A percentile compares a stretch with the other conserved stretches of the same genome.
Conservation (phyloP, 139 green algal genomes). For the Tetraselmis striata region DNA sequence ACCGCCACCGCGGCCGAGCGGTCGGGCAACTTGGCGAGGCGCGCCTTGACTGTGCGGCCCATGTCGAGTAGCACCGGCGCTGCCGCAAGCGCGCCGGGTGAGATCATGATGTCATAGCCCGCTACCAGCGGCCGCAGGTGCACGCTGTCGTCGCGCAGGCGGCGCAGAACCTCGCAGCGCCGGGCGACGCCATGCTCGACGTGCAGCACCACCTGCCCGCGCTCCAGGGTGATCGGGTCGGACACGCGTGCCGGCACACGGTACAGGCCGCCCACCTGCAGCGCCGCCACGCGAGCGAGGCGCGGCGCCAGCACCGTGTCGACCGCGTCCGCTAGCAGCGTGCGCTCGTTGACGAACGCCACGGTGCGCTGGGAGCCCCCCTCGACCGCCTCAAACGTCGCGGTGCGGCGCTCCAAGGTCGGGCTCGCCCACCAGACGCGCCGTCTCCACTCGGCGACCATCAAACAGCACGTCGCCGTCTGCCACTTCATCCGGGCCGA, state of each 20-base stretch:
- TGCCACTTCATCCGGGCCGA: not conserved
- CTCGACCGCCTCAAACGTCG: not conserved
- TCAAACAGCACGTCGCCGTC: not conserved
- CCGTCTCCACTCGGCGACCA: not conserved
- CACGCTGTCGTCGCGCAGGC: not conserved
- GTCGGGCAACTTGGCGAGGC: not conserved
- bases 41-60: not conserved
- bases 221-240: not conserved
- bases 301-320: not conserved
- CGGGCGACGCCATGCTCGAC: not conserved
- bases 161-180: not conserved
- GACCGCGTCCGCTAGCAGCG: not conserved
- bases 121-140: not conserved
- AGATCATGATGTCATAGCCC: not conserved
- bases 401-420: not conserved
- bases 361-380: not conserved
- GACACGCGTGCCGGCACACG: not conserved
- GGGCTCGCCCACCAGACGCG: not conserved
- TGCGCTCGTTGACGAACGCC: not conserved
- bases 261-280: not conserved
- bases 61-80: not conserved
- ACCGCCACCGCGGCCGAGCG: not conserved
- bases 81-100: not conserved
- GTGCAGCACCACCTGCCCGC: not conserved
- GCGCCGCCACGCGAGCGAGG: not conserved